A percentile compares a stretch with the other conserved stretches of the same genome.
These are phyloP conservation scores for Helicostylum pulchrum DNA, from an alignment of 192 early-diverging fungal genomes.

Conservation along the genomic window DNA sequence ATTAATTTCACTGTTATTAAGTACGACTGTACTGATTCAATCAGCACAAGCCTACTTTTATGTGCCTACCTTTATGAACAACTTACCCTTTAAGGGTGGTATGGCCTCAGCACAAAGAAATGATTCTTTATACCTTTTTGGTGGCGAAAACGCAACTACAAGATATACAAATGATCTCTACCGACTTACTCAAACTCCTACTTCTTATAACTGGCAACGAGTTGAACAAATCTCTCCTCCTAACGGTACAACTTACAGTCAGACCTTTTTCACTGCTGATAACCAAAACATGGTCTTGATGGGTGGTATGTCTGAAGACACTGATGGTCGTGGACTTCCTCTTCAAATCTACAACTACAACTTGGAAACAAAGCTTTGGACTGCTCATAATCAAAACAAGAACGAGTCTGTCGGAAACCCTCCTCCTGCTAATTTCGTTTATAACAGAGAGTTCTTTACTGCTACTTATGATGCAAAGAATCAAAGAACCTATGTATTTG, in stretches of 20 bases:
- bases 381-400: neutral
- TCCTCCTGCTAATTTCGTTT: neutral
- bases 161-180: conserved; percentile 25
- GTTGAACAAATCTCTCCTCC: conserved; percentile 17
- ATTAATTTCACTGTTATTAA: conserved; percentile 10
- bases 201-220: conserved; percentile 13
- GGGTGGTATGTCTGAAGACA: conserved; percentile 10
- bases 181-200: conserved; percentile 13
- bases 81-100: conserved; percentile 24
- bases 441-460: conserved; percentile 19
- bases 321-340: neutral
- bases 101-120: conserved; percentile 23
- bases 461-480: conserved; percentile 10
- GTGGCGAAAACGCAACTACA: conserved; percentile 20
- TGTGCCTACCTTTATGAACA: conserved; percentile 15
- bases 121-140: conserved; percentile 19
- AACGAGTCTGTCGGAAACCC: neutral
- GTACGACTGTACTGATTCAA: too few species aligned
- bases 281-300: conserved; percentile 10
- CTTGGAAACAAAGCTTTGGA: conserved; percentile 15
- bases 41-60: conserved; percentile 25
- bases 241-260: conserved; percentile 9
- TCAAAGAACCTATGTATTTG: conserved; percentile 22
- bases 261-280: conserved; percentile 15
- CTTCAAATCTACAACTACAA: conserved; percentile 12